Base-by-base conservation (phyloP, 495 filamentous ascomycete genomes). In the Hapsidospora chrysogenum region DNA sequence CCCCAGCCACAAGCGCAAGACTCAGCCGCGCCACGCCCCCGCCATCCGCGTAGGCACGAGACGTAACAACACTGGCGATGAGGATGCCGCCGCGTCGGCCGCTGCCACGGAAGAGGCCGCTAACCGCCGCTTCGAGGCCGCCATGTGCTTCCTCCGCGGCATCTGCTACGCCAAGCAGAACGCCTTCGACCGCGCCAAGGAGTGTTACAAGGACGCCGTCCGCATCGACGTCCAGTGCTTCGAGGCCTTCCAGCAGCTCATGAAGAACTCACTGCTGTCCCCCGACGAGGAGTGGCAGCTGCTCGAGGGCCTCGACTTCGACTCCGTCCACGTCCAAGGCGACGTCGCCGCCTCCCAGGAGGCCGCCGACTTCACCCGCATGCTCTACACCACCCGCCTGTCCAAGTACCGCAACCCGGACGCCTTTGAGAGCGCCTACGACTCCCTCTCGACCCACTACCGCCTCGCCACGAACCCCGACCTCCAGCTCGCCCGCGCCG, bases 181-280 rank as follows among this genome's bases (percentile, higher is more conserved):
- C 54, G 81, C 86, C 10, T 96, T 95, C 43, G 92, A 99, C 49
- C 76, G 86, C 17, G 89, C 89, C 23, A 93, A 93, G 47, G 85
- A 95, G 47, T 95, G 92, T 57, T 99, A 95, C 64, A 95, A 93
- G 59, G 82, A 92, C 45, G 89, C 89, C 5, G 82, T 96, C 28
- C 68, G 81, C 31, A 95, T 99, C 48, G 92, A 99, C 51, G 85
- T 96, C 4, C 86, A 95, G 51, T 99, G 89, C 54, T 96, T 92
- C 48, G 89, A 99, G 51, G 89, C 89, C 2, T 96, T 96, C 48
- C 86, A 93, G 39, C 85, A 94, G 54, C 68, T 99, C 33, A 94
- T 95, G 79, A 85, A 86, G 61, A 96, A 96, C 54, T 80, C 78
- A 14, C 70, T 96, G 17, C 92, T 99, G 83, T 85, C 86, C n/a